These are phyloP conservation scores for Fusarium drepaniforme DNA, from an alignment of 2,329 filamentous ascomycete species.

Conservation along the genomic window DNA sequence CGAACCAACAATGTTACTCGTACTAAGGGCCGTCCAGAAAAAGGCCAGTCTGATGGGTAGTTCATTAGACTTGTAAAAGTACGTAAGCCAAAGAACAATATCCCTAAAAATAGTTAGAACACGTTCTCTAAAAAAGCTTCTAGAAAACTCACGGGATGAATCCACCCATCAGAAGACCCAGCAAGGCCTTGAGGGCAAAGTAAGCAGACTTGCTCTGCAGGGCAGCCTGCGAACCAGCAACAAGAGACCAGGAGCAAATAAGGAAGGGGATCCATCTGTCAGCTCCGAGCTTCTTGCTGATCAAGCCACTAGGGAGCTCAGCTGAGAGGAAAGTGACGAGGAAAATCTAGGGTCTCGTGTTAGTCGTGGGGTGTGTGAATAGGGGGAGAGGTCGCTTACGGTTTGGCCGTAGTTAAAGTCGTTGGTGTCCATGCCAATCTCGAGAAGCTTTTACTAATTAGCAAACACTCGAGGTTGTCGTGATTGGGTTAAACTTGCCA, in stretches of 20 bases:
- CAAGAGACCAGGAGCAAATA: constrained; percentile 56
- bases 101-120: constrained; percentile 35
- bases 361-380: not conserved
- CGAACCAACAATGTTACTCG: constrained; percentile 64
- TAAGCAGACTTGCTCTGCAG: constrained; percentile 52
- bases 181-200: constrained; percentile 55
- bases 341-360: constrained; percentile 51
- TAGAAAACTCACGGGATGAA: constrained; percentile 58
- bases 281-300: constrained; percentile 64
- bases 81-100: constrained; percentile 76
- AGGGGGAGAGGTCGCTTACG: constrained; percentile 34
- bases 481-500: constrained; percentile 38
- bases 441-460: constrained; percentile 45
- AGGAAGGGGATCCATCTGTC: constrained; percentile 59
- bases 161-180: constrained; percentile 63
- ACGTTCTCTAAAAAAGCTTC: accelerated
- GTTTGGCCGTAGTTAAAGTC: constrained; percentile 60
- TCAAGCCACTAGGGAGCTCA: constrained; percentile 61
- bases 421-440: constrained; percentile 58
- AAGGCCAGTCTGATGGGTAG: constrained; percentile 72
- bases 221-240: constrained; percentile 54
- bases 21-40: constrained; percentile 79
- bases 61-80: constrained; percentile 81
- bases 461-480: not conserved
- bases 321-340: constrained; percentile 59